These are phyloP conservation scores for Phytophthora cryptogea DNA, from an alignment of 352 stramenopile species.

Conservation along the genomic window DNA sequence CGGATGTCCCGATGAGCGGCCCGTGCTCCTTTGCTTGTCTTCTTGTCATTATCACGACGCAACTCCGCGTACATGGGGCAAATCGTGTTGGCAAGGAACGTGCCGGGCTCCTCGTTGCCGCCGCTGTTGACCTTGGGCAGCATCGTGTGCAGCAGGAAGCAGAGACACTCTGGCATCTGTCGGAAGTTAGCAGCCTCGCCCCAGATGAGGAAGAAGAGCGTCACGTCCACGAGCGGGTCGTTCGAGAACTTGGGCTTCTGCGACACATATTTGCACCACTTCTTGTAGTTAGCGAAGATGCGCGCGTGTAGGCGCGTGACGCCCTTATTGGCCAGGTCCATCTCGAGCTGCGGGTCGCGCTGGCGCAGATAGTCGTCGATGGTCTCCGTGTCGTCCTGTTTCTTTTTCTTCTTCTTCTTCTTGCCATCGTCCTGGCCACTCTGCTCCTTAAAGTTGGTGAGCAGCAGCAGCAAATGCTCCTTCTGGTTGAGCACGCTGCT, in stretches of 20 bases:
- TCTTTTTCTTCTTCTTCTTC: slow-evolving; percentile 46
- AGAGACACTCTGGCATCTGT: slow-evolving; percentile 79
- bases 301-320: slow-evolving; percentile 67
- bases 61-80: slow-evolving; percentile 79
- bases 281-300: slow-evolving; percentile 85
- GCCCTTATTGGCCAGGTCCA: slow-evolving; percentile 68
- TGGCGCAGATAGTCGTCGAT: slow-evolving; percentile 47
- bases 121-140: slow-evolving; percentile 56
- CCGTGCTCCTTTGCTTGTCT: slow-evolving; percentile 75
- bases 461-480: slow-evolving; percentile 72
- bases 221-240: slow-evolving; percentile 75
- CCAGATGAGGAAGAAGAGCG: slow-evolving; percentile 86
- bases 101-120: slow-evolving; percentile 58
- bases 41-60: slow-evolving; percentile 82
- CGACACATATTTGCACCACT: slow-evolving; percentile 87
- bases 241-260: slow-evolving; percentile 76
- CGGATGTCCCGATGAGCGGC: slow-evolving; percentile 74
- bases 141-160: slow-evolving; percentile 81
- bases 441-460: slow-evolving; percentile 84
- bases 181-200: slow-evolving; percentile 85
- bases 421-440: slow-evolving; percentile 48
- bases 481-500: slow-evolving; percentile 76
- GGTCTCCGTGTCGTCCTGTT: slow-evolving; percentile 32
- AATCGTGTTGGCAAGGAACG: slow-evolving; percentile 70
- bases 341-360: slow-evolving; percentile 68